phyloP scores from a whole-genome alignment of 805 yeast species.

The Pichia insulana region DNA sequence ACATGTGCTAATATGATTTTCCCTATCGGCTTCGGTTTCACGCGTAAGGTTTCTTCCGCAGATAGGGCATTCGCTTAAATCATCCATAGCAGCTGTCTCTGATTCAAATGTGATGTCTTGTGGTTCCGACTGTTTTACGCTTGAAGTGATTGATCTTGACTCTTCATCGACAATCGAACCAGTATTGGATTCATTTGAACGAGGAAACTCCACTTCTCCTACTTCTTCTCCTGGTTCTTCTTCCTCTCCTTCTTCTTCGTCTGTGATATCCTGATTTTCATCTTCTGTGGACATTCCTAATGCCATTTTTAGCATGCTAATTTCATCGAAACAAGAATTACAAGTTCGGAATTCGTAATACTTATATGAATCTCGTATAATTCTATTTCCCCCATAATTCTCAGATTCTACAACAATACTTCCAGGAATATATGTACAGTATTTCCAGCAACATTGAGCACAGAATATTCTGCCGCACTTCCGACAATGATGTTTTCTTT shows the following conservation, averaged over 20 bases:
- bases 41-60: conserved; percentile 27
- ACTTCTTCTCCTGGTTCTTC: background rate
- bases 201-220: background rate
- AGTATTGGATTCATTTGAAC: background rate
- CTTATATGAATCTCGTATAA: conserved; percentile 25
- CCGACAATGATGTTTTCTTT: conserved; percentile 77
- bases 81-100: conserved; percentile 11
- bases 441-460: conserved; percentile 50
- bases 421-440: conserved; percentile 47
- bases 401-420: conserved; percentile 45
- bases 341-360: conserved; percentile 65
- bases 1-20: conserved; percentile 66
- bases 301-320: conserved; percentile 40
- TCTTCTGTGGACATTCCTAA: conserved; percentile 18
- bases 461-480: conserved; percentile 76
- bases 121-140: conserved; percentile 10
- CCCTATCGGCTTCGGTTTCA: conserved; percentile 31
- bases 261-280: conserved; percentile 1
- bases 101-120: conserved; percentile 11
- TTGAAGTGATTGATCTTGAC: background rate
- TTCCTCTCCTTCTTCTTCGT: background rate
- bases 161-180: background rate
- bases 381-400: conserved; percentile 9
- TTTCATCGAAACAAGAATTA: conserved; percentile 59
- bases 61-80: conserved; percentile 36